These are phyloP conservation scores for Aspergillus sp. DNA, from an alignment of 2,329 filamentous ascomycete species.

Conservation along the genomic window DNA sequence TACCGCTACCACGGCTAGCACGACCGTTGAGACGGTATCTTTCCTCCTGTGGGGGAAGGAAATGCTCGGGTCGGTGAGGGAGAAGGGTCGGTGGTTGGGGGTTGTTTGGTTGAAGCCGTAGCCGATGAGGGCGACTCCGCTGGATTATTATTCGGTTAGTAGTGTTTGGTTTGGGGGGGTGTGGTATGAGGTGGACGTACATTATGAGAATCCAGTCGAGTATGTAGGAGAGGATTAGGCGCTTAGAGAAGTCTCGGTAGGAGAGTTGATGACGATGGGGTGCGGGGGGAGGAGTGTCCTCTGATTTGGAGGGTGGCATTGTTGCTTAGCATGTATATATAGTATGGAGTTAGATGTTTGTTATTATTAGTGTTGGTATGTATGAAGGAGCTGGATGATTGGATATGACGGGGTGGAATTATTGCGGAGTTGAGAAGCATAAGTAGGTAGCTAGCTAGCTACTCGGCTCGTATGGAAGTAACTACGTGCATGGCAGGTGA, in stretches of 20 bases:
- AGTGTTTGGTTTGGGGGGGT: not conserved
- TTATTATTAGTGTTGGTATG: no score
- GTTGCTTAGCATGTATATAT: not conserved
- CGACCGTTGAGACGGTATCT: constrained; percentile 70
- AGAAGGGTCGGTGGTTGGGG: constrained; percentile 72
- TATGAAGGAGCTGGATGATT: no score
- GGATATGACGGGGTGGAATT: no score
- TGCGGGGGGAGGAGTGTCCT: not conserved
- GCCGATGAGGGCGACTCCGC: constrained; percentile 60
- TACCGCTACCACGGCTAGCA: constrained; percentile 66
- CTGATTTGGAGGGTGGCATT: not conserved
- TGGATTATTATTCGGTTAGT: constrained; percentile 29
- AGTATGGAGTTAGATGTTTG: not conserved
- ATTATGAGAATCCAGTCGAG: constrained; percentile 71
- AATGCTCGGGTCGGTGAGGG: constrained; percentile 72
- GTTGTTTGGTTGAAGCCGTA: constrained; percentile 60
- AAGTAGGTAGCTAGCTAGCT: no score
- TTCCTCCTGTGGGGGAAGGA: constrained; percentile 71
- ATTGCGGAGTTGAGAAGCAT: no score
- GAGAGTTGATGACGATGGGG: not conserved
- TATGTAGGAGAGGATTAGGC: constrained; percentile 66
- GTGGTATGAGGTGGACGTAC: constrained; percentile 40
- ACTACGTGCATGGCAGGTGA: not conserved
- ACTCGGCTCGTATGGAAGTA: not conserved
- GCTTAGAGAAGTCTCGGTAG: constrained; percentile 42